These are phyloP conservation scores for Rhizophagus prolifer DNA, from an alignment of 192 early-diverging fungal genomes.

Conservation along the genomic window DNA sequence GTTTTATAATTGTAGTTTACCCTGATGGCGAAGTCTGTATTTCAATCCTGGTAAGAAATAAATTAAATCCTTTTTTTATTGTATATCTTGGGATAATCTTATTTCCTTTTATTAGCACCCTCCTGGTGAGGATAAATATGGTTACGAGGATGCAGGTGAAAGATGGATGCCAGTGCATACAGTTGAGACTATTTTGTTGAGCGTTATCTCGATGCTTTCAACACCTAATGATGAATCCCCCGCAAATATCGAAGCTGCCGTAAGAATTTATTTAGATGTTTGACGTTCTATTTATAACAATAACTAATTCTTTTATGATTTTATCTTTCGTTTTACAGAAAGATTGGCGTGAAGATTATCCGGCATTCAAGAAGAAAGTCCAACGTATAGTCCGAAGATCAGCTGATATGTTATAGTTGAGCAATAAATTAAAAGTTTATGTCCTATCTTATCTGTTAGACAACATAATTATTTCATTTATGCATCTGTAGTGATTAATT, in stretches of 20 bases:
- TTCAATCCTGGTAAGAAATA: conserved; percentile 82
- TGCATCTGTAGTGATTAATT: neutral
- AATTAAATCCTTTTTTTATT: neutral
- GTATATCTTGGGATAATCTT: neutral
- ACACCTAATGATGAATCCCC: conserved; percentile 94
- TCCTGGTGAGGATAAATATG: conserved; percentile 85
- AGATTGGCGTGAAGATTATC: conserved; percentile 71
- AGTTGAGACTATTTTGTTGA: conserved; percentile 88
- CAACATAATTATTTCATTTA: neutral
- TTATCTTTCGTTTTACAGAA: conserved; percentile 50
- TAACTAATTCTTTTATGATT: neutral
- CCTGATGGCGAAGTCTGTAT: conserved; percentile 91
- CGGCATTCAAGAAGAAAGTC: conserved; percentile 74
- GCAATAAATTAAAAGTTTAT: neutral
- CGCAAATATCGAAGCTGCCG: conserved; percentile 93
- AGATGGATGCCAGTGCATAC: conserved; percentile 96
- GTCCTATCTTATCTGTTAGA: neutral
- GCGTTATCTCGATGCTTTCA: conserved; percentile 89
- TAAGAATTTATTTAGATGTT: conserved; percentile 42
- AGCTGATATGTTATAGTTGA: neutral
- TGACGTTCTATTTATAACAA: neutral
- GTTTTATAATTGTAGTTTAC: conserved; percentile 61
- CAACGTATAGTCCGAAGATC: conserved; percentile 52
- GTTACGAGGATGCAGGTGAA: conserved; percentile 87
- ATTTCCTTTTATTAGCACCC: conserved; percentile 49